phyloP scores from a whole-genome alignment of 306 rosid genomes.

The Alnus glutinosa region DNA sequence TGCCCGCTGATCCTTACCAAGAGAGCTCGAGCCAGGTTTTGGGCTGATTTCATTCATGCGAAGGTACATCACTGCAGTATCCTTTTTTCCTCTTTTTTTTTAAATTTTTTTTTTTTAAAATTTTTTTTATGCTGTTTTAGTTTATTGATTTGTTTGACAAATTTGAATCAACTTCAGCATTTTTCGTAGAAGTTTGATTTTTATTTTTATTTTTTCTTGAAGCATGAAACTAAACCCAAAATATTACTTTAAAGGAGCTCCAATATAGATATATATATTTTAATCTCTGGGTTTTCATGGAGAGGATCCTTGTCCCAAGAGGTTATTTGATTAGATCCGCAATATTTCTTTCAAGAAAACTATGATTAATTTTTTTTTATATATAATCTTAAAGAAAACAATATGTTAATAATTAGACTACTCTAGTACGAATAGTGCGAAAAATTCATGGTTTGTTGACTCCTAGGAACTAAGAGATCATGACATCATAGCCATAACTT shows the following conservation, averaged over 20 bases:
- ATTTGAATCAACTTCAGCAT: background rate
- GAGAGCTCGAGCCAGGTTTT: slow-evolving; percentile 39
- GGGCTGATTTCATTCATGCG: slow-evolving; percentile 48
- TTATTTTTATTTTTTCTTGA: background rate
- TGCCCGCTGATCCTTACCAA: slow-evolving; percentile 37
- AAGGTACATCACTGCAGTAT: slow-evolving; percentile 17
- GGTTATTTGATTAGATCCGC: too few relatives aligned
- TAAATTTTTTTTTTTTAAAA: too few relatives aligned
- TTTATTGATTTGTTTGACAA: background rate
- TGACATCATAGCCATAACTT: background rate
- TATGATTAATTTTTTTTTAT: too few relatives aligned
- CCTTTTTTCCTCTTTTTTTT: background rate
- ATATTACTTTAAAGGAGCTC: background rate
- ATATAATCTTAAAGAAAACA: too few relatives aligned
- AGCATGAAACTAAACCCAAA: too few relatives aligned
- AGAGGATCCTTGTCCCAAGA: too few relatives aligned
- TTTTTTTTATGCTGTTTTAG: background rate
- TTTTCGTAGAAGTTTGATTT: background rate
- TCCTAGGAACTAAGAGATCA: background rate
- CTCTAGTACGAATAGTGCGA: too few relatives aligned
- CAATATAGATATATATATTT: background rate
- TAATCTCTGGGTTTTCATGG: too few relatives aligned
- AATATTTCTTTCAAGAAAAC: too few relatives aligned
- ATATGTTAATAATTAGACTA: too few relatives aligned
- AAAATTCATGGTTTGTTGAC: too few relatives aligned